phyloP scores from a whole-genome alignment of 345 rosid genomes.

The Cardamine occulta region DNA sequence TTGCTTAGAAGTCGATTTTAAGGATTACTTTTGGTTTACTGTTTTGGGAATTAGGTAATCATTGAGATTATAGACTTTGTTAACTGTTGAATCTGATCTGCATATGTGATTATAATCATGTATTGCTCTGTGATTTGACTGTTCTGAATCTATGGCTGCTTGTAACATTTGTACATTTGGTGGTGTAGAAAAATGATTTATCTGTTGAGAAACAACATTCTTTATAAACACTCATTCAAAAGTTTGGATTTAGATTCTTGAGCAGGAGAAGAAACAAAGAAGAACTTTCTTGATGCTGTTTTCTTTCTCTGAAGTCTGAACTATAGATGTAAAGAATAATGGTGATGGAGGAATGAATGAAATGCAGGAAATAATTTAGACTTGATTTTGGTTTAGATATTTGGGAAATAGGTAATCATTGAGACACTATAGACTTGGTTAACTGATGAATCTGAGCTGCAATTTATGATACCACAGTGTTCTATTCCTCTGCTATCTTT shows the following conservation, averaged over 20 bases:
- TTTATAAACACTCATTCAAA: neutral
- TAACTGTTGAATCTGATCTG: neutral
- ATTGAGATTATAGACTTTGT: slow-evolving; percentile 7
- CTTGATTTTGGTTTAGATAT: neutral
- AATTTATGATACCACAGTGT: neutral
- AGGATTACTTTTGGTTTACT: neutral
- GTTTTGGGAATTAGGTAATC: slow-evolving; percentile 9
- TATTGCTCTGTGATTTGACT: slow-evolving; percentile 5
- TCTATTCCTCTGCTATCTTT: neutral
- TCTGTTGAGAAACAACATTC: neutral
- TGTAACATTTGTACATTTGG: neutral
- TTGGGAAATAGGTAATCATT: neutral
- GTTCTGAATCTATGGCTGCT: slow-evolving; percentile 1
- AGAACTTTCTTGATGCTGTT: slow-evolving; percentile 17
- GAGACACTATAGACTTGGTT: neutral
- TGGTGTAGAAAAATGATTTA: neutral
- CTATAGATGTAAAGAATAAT: neutral
- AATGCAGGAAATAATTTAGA: neutral
- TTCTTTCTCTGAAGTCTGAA: slow-evolving; percentile 13
- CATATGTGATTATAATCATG: slow-evolving; percentile 3
- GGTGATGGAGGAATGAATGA: slow-evolving; percentile 22
- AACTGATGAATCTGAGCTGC: neutral
- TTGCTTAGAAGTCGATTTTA: neutral
- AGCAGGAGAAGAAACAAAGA: slow-evolving; percentile 14
- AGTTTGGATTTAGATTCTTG: slow-evolving; percentile 21